Evolutionary conservation across 225 moss, liverwort and hornwort species (phyloP), one percentile per base, ranked within the genome.

Genomic region (Climacium dendroides): DNA sequence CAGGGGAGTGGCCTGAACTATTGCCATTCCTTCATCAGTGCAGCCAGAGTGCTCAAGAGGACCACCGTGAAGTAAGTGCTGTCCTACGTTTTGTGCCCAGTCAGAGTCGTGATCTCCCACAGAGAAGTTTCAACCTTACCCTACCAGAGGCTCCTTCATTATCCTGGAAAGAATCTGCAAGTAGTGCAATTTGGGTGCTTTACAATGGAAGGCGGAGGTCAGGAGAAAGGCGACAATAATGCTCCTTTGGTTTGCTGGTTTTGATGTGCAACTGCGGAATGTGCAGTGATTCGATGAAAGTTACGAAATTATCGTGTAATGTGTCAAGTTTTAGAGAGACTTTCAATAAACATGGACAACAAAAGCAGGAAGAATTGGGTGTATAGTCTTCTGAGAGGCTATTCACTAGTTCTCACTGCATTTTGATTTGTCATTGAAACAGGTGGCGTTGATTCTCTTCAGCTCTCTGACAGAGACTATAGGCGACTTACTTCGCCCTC

Each of bases 401-500:
- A 15, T 71, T 79, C 43, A 57, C n/a, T 72, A 69, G 57, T 84
- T 81, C 87, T 92, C 29, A 88, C 73, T 82, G 50, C 66, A 72
- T 69, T 64, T 73, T 85, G 29, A 71, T 82, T 43, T 52, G 78
- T 89, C 29, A 71, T 79, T 91, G 78, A 88, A 90, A 87, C 91
- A 97, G 97, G 97, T 99, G 79, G 94, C 99, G 43, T 93, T 99
- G 95, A 99, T 97, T 85, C 89, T 99, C 57, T 99, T 99, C 89
- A 97, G 96, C 94, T 96, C 96, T 79, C 86, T 99, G 90, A 99
- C 99, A 69, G 99, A 99, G 92, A 99, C 99, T 15, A 97, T 99
- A 60, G 99, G 99, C 79, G 97, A 97, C 88, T 92, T 96, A 45
- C 94, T 99, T 75, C 96, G 99, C 77, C 99, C 99, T 71, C 99